Evolutionary conservation across 2,329 filamentous ascomycete genomes (phyloP), one percentile per base, ranked within the genome.

Genomic region (Aspergillus vadensis): DNA sequence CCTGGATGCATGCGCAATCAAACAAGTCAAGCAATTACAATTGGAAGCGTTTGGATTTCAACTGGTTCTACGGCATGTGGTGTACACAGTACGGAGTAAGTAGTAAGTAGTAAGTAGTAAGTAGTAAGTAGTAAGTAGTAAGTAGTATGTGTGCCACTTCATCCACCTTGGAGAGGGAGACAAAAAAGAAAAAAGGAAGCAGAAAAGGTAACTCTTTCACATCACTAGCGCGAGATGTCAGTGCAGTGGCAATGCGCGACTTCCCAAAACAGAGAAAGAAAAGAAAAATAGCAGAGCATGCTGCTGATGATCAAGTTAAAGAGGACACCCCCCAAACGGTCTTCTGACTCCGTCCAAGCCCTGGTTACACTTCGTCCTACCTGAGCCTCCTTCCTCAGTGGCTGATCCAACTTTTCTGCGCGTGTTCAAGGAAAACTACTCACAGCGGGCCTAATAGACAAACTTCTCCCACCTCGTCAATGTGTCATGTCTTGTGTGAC

Each of bases 281-380:
- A 44, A 41, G 32, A 30, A 30, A 30, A 30, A 27, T 32, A 7
- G 6, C 7, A 27, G 27, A 27, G 27, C 7, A 27, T 27, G 5
- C 5, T 23, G 5, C 21, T 23, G n/a, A n/a, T n/a, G n/a, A 23
- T 23, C 27, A 8, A 8, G 27, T 32, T 27, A 44, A 27, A 54
- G 38, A 47, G 5, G 10, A n/a, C 38, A 36, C 12, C 12, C 12
- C 12, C 32, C 10, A 36, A 55, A 44, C 53, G 53, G 53, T 55
- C 53, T 55, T 55, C 53, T 55, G 53, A 55, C 53, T 36, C 15
- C 19, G 53, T 55, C 39, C 39, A 23, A 32, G 53, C 53, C 27
- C 23, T 27, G 23, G 53, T 55, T 19, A 47, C 53, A 55, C 53
- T 36, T 36, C 14, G 53, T 55, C 12, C 53, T 7, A 55, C 53